Evolutionary conservation across 1,284 basidiomycete genomes (phyloP).

Genomic region (Amylostereum areolatum): DNA sequence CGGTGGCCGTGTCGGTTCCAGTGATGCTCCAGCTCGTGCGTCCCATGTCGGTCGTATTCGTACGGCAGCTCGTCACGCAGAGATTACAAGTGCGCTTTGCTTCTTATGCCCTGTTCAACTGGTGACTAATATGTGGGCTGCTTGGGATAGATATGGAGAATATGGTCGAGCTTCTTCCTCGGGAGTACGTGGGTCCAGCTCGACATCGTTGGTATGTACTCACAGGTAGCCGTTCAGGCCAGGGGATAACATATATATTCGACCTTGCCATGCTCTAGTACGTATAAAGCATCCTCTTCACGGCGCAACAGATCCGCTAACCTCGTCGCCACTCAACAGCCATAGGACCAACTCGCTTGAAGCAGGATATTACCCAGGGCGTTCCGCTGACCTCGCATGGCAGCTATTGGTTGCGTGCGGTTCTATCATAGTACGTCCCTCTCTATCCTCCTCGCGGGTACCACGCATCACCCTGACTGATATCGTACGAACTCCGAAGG

Average conservation of each 20-base stretch:
- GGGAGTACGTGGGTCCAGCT: constrained; percentile 44
- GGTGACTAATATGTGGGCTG: background rate
- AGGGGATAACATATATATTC: constrained; percentile 61
- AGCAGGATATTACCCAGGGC: constrained; percentile 46
- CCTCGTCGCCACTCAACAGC: constrained; percentile 29
- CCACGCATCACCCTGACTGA: constrained; percentile 10
- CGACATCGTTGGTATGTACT: background rate
- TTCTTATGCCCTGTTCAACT: background rate
- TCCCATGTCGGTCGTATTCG: constrained; percentile 53
- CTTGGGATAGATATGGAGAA: constrained; percentile 61
- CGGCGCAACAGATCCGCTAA: background rate
- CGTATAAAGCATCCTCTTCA: constrained; percentile 17
- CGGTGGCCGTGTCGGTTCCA: constrained; percentile 57
- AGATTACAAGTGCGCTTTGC: constrained; percentile 41
- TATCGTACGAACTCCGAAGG: constrained; percentile 21
- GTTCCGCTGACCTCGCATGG: constrained; percentile 70
- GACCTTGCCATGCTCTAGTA: constrained; percentile 77
- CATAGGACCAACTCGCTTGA: constrained; percentile 64
- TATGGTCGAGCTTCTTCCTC: constrained; percentile 73
- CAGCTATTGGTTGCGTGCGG: constrained; percentile 56
- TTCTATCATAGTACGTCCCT: constrained; percentile 51
- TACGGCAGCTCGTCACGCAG: constrained; percentile 38
- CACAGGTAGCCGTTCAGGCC: constrained; percentile 29
- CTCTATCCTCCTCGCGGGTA: background rate
- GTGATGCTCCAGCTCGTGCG: constrained; percentile 53